Conservation (phyloP, 2,329 filamentous ascomycete species). For the Shiraia sp. region DNA sequence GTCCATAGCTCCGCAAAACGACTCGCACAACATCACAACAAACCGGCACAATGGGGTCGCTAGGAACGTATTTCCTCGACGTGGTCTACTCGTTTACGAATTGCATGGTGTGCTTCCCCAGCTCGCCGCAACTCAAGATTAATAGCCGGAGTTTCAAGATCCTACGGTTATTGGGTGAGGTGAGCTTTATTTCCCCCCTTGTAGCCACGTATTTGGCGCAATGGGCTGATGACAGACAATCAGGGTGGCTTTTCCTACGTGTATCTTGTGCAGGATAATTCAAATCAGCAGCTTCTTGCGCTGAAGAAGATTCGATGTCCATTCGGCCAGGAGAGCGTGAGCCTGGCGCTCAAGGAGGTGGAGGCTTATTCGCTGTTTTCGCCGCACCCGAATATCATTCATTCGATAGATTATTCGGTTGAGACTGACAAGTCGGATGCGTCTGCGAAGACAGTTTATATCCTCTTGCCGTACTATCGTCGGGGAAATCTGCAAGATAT, state of each 20-base stretch:
- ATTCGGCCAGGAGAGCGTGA: constrained; percentile 94
- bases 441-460: constrained; percentile 90
- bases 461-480: constrained; percentile 92
- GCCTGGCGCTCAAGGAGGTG: constrained; percentile 93
- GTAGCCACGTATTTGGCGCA: not conserved
- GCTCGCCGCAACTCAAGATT: constrained; percentile 91
- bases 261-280: constrained; percentile 93
- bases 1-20: constrained; percentile 19
- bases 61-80: constrained; percentile 72
- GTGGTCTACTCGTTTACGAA: constrained; percentile 89
- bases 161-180: constrained; percentile 87
- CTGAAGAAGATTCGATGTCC: constrained; percentile 99
- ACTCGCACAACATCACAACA: constrained; percentile 4
- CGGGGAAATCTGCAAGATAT: constrained; percentile 95
- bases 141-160: constrained; percentile 97
- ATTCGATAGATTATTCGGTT: constrained; percentile 79
- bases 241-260: constrained; percentile 98
- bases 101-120: constrained; percentile 95
- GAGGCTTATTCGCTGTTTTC: constrained; percentile 93
- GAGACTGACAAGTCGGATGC: constrained; percentile 70
- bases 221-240: constrained; percentile 3
- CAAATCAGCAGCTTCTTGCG: constrained; percentile 81
- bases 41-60: constrained; percentile 33
- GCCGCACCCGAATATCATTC: constrained; percentile 83
- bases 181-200: constrained; percentile 46